Percentiles rank a stretch among this genome's conserved stretches.
Evolutionary conservation across 148 eudicot genomes (phyloP).

Genomic region (Fagopyrum homotropicum): DNA sequence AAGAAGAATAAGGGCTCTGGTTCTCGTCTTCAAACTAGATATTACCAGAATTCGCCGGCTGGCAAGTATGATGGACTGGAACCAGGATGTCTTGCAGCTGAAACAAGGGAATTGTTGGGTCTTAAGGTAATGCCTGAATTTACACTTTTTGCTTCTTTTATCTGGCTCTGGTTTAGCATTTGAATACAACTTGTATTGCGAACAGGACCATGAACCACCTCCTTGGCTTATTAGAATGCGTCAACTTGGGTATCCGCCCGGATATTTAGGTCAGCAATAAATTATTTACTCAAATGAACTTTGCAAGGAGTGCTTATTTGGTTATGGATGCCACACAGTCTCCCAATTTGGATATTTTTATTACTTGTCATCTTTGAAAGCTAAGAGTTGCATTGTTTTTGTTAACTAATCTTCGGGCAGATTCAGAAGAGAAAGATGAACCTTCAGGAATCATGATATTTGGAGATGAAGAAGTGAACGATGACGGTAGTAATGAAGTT

Average conservation of each 20-base stretch:
- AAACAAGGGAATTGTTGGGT: constrained; percentile 37
- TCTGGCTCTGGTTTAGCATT: not conserved
- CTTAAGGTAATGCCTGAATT: constrained; percentile 27
- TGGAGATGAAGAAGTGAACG: constrained; percentile 25
- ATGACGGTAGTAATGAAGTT: constrained; percentile 1
- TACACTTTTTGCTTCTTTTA: not conserved
- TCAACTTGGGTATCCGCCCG: constrained; percentile 49
- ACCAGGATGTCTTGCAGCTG: constrained; percentile 39
- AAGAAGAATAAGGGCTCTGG: constrained; percentile 28
- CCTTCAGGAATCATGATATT: constrained; percentile 39
- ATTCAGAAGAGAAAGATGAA: constrained; percentile 30
- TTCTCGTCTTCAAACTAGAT: constrained; percentile 35
- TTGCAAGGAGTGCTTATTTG: not conserved
- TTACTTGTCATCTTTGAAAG: not conserved
- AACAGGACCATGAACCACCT: constrained; percentile 59
- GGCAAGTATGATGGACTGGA: constrained; percentile 47
- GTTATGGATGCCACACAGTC: not conserved
- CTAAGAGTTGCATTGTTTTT: not conserved
- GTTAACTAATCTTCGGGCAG: constrained; percentile 12
- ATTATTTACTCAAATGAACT: not conserved
- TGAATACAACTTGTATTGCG: not conserved
- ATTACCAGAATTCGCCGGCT: constrained; percentile 41
- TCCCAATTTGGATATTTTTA: not conserved
- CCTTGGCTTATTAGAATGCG: constrained; percentile 64
- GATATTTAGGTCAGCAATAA: constrained; percentile 41